Evolutionary conservation across 2,329 filamentous ascomycete genomes (phyloP).

Genomic region (Fusarium sp.): DNA sequence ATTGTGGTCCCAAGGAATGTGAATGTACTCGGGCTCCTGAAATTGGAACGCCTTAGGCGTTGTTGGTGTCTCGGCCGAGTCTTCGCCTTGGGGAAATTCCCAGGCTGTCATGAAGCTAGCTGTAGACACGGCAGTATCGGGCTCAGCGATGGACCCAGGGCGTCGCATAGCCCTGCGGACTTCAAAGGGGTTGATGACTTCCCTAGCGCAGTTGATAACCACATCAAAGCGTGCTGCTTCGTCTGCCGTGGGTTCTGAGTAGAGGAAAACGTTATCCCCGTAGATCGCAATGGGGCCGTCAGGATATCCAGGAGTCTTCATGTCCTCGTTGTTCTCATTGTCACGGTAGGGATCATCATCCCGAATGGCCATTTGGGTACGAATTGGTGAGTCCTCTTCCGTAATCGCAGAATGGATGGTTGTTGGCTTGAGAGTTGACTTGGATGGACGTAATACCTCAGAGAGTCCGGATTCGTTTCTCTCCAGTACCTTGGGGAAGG

Average conservation of each 20-base stretch:
- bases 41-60: slow-evolving; percentile 63
- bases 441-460: slow-evolving; percentile 66
- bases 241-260: slow-evolving; percentile 82
- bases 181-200: slow-evolving; percentile 81
- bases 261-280: slow-evolving; percentile 80
- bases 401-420: slow-evolving; percentile 60
- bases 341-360: slow-evolving; percentile 70
- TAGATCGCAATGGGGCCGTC: slow-evolving; percentile 87
- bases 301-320: slow-evolving; percentile 85
- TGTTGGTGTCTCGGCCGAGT: slow-evolving; percentile 62
- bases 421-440: slow-evolving; percentile 53
- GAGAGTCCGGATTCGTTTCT: slow-evolving; percentile 72
- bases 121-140: slow-evolving; percentile 68
- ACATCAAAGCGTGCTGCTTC: slow-evolving; percentile 84
- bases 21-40: slow-evolving; percentile 81
- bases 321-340: slow-evolving; percentile 79
- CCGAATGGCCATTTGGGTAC: slow-evolving; percentile 71
- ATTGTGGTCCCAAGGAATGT: slow-evolving; percentile 90
- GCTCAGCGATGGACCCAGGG: slow-evolving; percentile 52
- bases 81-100: slow-evolving; percentile 62
- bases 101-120: slow-evolving; percentile 72
- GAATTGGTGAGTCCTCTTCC: slow-evolving; percentile 70
- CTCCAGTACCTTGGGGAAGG: slow-evolving; percentile 70
- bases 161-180: slow-evolving; percentile 47
- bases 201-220: slow-evolving; percentile 85